A percentile compares a stretch with the other conserved stretches of the same genome.
phyloP scores from a whole-genome alignment of 441 rosid genomes.

The Lepidium campestre region DNA sequence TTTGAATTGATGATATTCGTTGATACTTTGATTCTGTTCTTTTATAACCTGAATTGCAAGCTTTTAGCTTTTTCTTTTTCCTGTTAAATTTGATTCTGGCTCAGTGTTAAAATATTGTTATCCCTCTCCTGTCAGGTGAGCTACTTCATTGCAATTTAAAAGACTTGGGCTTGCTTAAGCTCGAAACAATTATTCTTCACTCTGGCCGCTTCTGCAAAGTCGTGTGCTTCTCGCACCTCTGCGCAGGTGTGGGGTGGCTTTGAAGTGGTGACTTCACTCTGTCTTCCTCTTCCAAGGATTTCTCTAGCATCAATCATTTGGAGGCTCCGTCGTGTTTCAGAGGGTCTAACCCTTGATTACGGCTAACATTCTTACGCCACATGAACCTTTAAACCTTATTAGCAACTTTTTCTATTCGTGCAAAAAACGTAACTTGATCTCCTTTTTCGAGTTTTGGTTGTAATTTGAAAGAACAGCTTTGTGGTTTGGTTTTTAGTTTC shows the following conservation, averaged over 20 bases:
- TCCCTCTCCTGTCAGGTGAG: slow-evolving; percentile 15
- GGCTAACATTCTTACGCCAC: slow-evolving; percentile 55
- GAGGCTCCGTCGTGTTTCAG: slow-evolving; percentile 84
- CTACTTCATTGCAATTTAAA: background rate
- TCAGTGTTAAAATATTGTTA: background rate
- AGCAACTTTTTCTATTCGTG: slow-evolving; percentile 14
- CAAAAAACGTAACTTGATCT: slow-evolving; percentile 18
- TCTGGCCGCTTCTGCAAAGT: slow-evolving; percentile 89
- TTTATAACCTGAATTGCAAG: slow-evolving; percentile 1
- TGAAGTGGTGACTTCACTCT: slow-evolving; percentile 40
- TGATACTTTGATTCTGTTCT: background rate
- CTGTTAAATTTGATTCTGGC: background rate
- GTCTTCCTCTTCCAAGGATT: slow-evolving; percentile 58
- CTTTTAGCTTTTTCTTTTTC: background rate
- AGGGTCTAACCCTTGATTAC: slow-evolving; percentile 83
- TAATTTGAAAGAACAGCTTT: slow-evolving; percentile 13
- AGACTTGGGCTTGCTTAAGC: slow-evolving; percentile 40
- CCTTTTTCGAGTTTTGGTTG: slow-evolving; percentile 24
- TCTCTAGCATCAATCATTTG: slow-evolving; percentile 77
- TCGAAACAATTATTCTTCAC: slow-evolving; percentile 50
- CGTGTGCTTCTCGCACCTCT: slow-evolving; percentile 79
- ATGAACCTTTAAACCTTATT: slow-evolving; percentile 20
- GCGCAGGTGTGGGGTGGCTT: slow-evolving; percentile 83
- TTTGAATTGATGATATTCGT: background rate
- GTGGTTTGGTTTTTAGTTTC: slow-evolving; percentile 10